Base-by-base conservation (phyloP, 768 basidiomycete species). In the Lenzites betulinus region DNA sequence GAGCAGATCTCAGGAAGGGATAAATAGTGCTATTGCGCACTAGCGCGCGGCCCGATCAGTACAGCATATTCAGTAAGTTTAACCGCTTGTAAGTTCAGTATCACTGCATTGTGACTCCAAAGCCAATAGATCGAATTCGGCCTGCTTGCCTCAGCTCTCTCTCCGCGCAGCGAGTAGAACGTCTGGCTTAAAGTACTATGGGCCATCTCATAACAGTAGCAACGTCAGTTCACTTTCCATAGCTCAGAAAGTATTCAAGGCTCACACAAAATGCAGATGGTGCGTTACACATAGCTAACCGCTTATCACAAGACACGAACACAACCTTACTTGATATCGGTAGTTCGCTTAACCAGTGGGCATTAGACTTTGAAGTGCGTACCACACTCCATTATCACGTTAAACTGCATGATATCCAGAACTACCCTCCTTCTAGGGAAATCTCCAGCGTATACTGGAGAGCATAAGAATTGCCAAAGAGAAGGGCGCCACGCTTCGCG, bases 291-390 rank as follows among this genome's bases (percentile, higher is more conserved):
- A 36, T 39, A 47, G 36, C 22, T 22, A 28, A 3, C 39, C 8
- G 4, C 22, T 3, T 3, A 7, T 9, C 9, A 36, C 15, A 8
- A 4, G 33, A 23, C 7, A 4, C 6, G 5, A n/a, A 13, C 11
- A n/a, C 15, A 11, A 38, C 8, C 5, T 26, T 26, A 26, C 6
- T 2, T 3, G 13, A 2, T 0, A 20, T 9, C 16, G 20, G 18
- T 46, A 96, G 94, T 72, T 95, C 94, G 16, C 79, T 99, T 28
- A 96, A 98, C 69, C 96, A 99, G 75, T 98, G 96, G 94, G 92
- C 97, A 7, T 76, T 98, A 39, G 96, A 98, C 73, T 98, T 98
- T 63, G 87, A 95, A 71, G 95, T 49, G 18, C 18, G 12, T 90
- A 68, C 62, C 13, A n/a, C n/a, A n/a, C n/a, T n/a, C n/a, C 25